phyloP scores from a whole-genome alignment of 352 stramenopile genomes.

The Phytophthora macrochlamydospora region DNA sequence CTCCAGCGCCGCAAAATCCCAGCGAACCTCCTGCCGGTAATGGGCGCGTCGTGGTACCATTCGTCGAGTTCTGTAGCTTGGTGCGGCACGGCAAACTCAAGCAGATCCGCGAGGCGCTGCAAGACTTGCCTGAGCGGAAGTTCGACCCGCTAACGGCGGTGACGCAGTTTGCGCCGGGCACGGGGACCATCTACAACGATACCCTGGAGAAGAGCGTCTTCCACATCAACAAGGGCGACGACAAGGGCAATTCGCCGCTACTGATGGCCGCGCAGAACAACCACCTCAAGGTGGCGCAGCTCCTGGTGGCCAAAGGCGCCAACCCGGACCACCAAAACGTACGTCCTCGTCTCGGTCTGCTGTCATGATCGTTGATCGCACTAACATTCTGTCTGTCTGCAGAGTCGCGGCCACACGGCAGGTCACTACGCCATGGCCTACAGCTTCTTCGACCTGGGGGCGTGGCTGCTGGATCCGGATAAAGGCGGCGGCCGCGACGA shows the following conservation, averaged over 20 bases:
- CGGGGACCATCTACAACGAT: conserved; percentile 92
- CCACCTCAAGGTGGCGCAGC: conserved; percentile 86
- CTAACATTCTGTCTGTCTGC: conserved; percentile 11
- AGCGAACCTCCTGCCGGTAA: conserved; percentile 12
- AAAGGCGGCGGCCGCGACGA: conserved; percentile 86
- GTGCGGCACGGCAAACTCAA: conserved; percentile 90
- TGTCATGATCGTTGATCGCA: conserved; percentile 5
- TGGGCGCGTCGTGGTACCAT: conserved; percentile 55
- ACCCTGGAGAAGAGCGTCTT: conserved; percentile 90
- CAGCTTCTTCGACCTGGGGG: conserved; percentile 91
- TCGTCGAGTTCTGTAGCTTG: conserved; percentile 79
- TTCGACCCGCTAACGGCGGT: conserved; percentile 86
- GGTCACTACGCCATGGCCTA: conserved; percentile 94
- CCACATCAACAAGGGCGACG: conserved; percentile 88
- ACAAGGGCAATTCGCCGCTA: conserved; percentile 91
- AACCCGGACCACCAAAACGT: conserved; percentile 93
- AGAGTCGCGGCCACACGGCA: conserved; percentile 90
- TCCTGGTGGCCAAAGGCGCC: conserved; percentile 89
- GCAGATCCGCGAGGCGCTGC: conserved; percentile 88
- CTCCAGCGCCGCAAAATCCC: background rate
- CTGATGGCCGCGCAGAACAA: conserved; percentile 90
- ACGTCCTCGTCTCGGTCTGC: conserved; percentile 13
- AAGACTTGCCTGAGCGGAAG: conserved; percentile 77
- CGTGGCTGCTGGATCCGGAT: conserved; percentile 89
- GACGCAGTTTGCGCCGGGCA: conserved; percentile 72